A percentile compares a stretch with the other conserved stretches of the same genome.
These are phyloP conservation scores for Lentinula sp. DNA, from an alignment of 768 basidiomycete genomes.

Conservation along the genomic window DNA sequence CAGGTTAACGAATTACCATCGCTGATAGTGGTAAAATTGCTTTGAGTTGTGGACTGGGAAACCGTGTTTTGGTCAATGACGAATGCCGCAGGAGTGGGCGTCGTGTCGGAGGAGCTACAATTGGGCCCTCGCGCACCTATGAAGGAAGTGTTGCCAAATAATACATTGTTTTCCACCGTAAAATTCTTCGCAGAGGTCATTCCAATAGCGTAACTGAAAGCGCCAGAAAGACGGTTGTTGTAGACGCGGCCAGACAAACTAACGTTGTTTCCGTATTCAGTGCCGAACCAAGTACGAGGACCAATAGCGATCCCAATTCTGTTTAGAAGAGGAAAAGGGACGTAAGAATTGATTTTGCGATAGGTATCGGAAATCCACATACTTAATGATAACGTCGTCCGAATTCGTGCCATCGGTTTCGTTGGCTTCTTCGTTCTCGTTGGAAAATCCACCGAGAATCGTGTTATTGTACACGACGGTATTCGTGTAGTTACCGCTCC, in stretches of 20 bases:
- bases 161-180: slow-evolving; percentile 53
- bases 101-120: slow-evolving; percentile 43
- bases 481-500: slow-evolving; percentile 55
- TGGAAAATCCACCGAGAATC: slow-evolving; percentile 66
- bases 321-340: slow-evolving; percentile 5
- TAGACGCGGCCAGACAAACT: slow-evolving; percentile 47
- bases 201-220: slow-evolving; percentile 72
- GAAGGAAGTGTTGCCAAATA: slow-evolving; percentile 69
- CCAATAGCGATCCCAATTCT: slow-evolving; percentile 82
- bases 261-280: slow-evolving; percentile 43
- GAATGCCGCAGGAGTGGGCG: slow-evolving; percentile 54
- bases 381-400: slow-evolving; percentile 68
- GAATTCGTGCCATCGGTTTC: slow-evolving; percentile 49
- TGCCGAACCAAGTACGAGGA: slow-evolving; percentile 70
- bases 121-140: slow-evolving; percentile 65
- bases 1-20: slow-evolving; percentile 60
- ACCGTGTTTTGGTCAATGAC: slow-evolving; percentile 44
- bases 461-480: slow-evolving; percentile 63
- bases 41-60: slow-evolving; percentile 37
- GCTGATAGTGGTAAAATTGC: slow-evolving; percentile 42
- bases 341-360: background rate
- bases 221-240: slow-evolving; percentile 55
- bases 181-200: slow-evolving; percentile 60
- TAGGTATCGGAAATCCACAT: slow-evolving; percentile 14
- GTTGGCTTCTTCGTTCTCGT: slow-evolving; percentile 28